Base-by-base conservation (phyloP, 2,329 filamentous ascomycete genomes). In the Dactylonectria estremocensis region DNA sequence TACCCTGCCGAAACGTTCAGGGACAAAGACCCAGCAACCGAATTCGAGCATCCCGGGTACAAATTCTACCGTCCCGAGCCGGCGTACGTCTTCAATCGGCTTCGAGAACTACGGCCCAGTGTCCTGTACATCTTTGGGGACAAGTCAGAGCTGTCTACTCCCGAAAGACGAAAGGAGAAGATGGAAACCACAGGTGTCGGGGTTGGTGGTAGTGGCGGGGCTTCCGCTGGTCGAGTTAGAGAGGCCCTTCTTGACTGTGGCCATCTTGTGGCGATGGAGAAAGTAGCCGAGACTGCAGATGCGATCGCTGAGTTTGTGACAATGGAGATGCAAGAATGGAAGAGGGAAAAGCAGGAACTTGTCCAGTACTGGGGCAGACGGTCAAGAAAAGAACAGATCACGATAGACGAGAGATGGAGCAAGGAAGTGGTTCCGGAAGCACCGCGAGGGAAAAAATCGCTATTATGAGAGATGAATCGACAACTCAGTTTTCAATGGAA, bases 41-140 rank as follows among this genome's bases (percentile, higher is more conserved):
- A 63, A 13, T 31, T 28, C 13, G 43, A 63, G 14, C 37, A 57
- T 18, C 40, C 50, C 6, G 43, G n/a, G 31, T 63, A 56, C 14
- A 40, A 43, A 3, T 56, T 63, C 43, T 63, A 63, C n/a, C 60
- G 60, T 2, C 14, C 60, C 4, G 60, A 63, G n/a, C 13, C 52
- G 18, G n/a, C 24, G 7, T 31, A 57, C 2, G 45, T 57, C n/a
- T 57, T 56, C 31, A n/a, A 20, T 9, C 16, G 52, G 24, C 45
- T 63, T 9, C 52, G 24, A 14, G 52, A 63, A 14, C 31, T 63
- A 2, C 52, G 52, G 7, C 60, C 60, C 5, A 57, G 60, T 48
- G 52, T 63, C 11, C 43, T 56, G 9, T 63, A 63, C 28, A 22
- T 63, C n/a, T 63, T 56, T 14, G 60, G 60, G 2, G 43, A 14